Evolutionary conservation across 2,329 filamentous ascomycete species (phyloP).

Genomic region (Fusarium pseudocircinatum): DNA sequence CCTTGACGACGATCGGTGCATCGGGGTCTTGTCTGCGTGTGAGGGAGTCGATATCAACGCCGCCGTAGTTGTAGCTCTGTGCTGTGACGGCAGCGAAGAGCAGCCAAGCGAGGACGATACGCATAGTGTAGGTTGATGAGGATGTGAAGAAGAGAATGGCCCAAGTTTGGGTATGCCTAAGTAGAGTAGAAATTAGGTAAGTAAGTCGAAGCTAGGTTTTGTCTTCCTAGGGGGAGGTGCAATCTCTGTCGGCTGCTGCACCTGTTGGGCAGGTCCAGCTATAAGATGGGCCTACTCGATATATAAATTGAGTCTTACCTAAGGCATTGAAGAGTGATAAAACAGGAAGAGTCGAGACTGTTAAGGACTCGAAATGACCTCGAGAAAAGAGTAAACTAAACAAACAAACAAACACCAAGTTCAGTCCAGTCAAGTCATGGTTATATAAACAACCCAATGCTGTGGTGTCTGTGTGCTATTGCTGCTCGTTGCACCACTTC

Average conservation of each 20-base stretch:
- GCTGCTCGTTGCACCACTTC: not conserved
- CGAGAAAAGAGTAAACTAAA: not conserved
- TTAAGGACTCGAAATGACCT: not conserved
- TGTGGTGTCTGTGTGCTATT: not conserved
- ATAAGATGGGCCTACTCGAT: not conserved
- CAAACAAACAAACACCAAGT: not conserved
- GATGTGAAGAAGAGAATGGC: not conserved
- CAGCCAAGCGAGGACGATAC: conserved; percentile 4
- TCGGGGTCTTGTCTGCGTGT: conserved; percentile 52
- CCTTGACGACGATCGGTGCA: conserved; percentile 54
- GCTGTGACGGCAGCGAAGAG: conserved; percentile 27
- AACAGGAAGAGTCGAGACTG: not conserved
- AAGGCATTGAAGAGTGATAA: not conserved
- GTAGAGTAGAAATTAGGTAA: not conserved
- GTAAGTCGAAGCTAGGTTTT: not conserved
- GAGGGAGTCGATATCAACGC: conserved; percentile 54
- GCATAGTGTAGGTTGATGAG: conserved; percentile 20
- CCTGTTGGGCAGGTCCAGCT: conserved; percentile 3
- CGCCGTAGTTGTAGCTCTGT: conserved; percentile 62
- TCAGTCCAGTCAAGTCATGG: not conserved
- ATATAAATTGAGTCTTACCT: not conserved
- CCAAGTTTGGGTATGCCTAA: not conserved
- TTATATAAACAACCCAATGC: not conserved
- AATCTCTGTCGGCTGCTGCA: not conserved
- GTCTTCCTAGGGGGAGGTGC: not conserved